Base-by-base conservation (phyloP, 495 filamentous ascomycete species). In the Trichoderma asperelloides region DNA sequence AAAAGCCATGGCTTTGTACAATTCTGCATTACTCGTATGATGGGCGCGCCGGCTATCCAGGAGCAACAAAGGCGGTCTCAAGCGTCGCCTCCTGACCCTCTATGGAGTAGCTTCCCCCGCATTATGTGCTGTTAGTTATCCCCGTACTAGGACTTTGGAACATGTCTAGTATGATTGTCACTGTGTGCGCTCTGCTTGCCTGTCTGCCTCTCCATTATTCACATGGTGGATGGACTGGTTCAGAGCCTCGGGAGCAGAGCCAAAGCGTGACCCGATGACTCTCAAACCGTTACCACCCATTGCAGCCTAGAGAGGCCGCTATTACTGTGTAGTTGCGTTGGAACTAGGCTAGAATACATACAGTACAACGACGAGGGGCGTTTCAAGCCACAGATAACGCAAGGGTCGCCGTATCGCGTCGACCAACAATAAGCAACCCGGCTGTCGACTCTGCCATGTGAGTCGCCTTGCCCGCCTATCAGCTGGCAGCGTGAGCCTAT, bases 381-480 rank as follows among this genome's bases (percentile, higher is more conserved):
- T 47, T 51, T 25, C 47, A 51, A 51, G 47, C 47, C 47, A 51
- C 47, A 51, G 47, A 51, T 51, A 51, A 51, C 47, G 9, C 47
- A 51, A 47, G 43, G 43, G 43, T 9, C 8, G 43, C 8, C 43
- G 4, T 3, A 8, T 47, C 13, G 40, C n/a, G n/a, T n/a, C n/a
- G n/a, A n/a, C n/a, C n/a, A n/a, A n/a, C n/a, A n/a, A n/a, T n/a
- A n/a, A n/a, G n/a, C n/a, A n/a, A n/a, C n/a, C n/a, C 43, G 43
- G 43, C 43, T 47, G 5, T 47, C 18, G 12, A n/a, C n/a, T 4
- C 47, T 37, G 33, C 16, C 47, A 51, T 51, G 47, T n/a, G 47
- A 51, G 47, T 18, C n/a, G 41, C 41, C 16, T n/a, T n/a, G 47
- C 33, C 33, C 33, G 33, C 33, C 33, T 37, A 37, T 37, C 33